Evolutionary conservation across 768 basidiomycete genomes (phyloP).

Genomic region (Inosperma sp.): DNA sequence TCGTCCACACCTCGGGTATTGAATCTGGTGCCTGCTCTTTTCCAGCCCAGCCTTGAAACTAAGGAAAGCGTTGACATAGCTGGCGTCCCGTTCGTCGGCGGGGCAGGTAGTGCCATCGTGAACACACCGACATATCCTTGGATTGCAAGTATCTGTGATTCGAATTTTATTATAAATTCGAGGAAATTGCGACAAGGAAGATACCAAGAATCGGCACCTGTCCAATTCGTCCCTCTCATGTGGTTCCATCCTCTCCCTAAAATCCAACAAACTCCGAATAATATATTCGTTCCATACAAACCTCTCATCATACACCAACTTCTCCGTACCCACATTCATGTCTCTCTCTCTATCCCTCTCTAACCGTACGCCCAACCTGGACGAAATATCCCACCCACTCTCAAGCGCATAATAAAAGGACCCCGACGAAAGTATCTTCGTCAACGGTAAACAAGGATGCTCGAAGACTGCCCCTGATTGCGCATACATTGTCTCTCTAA

Average conservation of each 20-base stretch:
- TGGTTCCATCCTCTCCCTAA: conserved; percentile 71
- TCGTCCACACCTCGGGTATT: conserved; percentile 96
- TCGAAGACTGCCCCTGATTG: conserved; percentile 60
- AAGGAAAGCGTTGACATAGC: conserved; percentile 71
- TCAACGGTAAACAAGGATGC: conserved; percentile 86
- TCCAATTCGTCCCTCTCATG: conserved; percentile 74
- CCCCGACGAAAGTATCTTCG: conserved; percentile 86
- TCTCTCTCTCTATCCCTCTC: conserved; percentile 49
- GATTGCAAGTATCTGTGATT: conserved; percentile 73
- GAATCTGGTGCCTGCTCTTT: conserved; percentile 94
- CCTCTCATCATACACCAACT: conserved; percentile 68
- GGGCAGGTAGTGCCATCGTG: conserved; percentile 71
- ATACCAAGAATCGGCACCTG: conserved; percentile 76
- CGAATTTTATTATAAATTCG: conserved; percentile 9
- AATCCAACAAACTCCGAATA: conserved; percentile 80
- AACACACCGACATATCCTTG: conserved; percentile 91
- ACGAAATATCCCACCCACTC: conserved; percentile 86
- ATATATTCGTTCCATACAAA: conserved; percentile 97
- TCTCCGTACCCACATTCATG: conserved; percentile 40
- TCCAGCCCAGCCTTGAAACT: conserved; percentile 88
- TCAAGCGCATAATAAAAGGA: conserved; percentile 90
- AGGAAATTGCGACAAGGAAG: conserved; percentile 26
- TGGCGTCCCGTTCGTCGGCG: conserved; percentile 69
- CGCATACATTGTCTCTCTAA: conserved; percentile 46
- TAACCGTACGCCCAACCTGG: conserved; percentile 69